Evolutionary conservation across 345 rosid genomes (phyloP).

Genomic region (Syzygium jambos): DNA sequence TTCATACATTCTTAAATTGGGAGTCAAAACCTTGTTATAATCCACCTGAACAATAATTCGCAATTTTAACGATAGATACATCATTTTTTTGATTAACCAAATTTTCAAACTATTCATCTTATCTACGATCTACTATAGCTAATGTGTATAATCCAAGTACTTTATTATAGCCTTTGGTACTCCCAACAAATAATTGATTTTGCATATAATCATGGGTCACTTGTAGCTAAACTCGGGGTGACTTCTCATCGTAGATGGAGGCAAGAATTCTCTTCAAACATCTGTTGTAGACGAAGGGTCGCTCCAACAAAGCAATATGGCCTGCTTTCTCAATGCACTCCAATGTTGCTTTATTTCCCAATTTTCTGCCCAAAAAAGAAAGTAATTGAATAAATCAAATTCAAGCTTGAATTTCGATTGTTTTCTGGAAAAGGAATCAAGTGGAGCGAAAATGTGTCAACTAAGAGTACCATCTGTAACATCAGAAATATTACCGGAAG

Average conservation of each 20-base stretch:
- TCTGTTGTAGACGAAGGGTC: not conserved
- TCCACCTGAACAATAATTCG: not conserved
- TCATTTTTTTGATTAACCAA: not conserved
- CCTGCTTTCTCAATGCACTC: not conserved
- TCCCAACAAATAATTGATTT: not conserved
- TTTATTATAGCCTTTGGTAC: not conserved
- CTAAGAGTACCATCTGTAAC: not conserved
- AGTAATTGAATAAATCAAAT: not conserved
- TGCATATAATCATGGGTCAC: not conserved
- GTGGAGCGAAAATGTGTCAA: not conserved
- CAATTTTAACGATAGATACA: not conserved
- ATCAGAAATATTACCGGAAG: not conserved
- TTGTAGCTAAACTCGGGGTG: not conserved
- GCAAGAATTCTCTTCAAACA: not conserved
- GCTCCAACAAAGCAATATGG: not conserved
- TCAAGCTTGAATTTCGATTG: not conserved
- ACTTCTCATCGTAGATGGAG: not conserved
- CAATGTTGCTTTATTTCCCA: slow-evolving; percentile 3
- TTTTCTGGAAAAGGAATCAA: not conserved
- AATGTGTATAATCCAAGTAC: not conserved
- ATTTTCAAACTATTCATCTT: no score
- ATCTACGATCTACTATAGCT: no score
- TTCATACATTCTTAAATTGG: not conserved
- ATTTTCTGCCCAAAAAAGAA: not conserved
- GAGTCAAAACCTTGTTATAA: not conserved